Evolutionary conservation across 805 yeast species (phyloP), one percentile per base, ranked within the genome.

Genomic region (Saccharomycopsis fodiens): DNA sequence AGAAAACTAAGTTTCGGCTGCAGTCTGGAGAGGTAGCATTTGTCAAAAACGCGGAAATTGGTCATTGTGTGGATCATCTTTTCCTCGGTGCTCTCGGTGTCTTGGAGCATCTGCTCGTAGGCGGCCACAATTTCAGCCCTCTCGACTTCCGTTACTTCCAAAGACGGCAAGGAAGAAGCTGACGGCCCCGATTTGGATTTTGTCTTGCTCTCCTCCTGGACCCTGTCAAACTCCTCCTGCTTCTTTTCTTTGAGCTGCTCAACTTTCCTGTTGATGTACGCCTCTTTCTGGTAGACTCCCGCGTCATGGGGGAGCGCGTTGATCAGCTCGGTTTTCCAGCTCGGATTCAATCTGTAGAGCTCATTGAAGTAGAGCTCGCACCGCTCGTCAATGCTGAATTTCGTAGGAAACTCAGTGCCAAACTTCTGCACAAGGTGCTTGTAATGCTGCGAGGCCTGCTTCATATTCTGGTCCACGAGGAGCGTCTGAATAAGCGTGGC

Each of bases 351-450:
- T 25, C 40, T 44, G 51, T 66, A 66, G 10, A 77, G 56, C 45
- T 63, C 67, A 34, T 66, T 62, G 55, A 77, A 76, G 52, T 74
- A 77, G 3, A 61, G 48, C 32, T 62, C 58, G 57, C 82, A 77
- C 46, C 72, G 65, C 39, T 70, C 61, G 2, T 56, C 52, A 20
- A 66, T 55, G 3, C 66, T 44, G 35, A 40, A 41, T 2, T 52
- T 27, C 19, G 12, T n/a, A 3, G 59, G 55, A 50, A 64, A 64
- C 6, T 46, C 53, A 25, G 46, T 54, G 3, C 55, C 44, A 44
- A 51, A 47, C 16, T 53, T 55, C 10, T 52, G 47, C 10, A 60
- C 25, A 19, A 65, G 44, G 15, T 47, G 35, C 31, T 56, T 54
- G 46, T 64, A 64, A 15, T 59, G 51, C 10, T 30, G 13, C 12